phyloP scores from a whole-genome alignment of 306 rosid genomes.

The Dalbergia cochinchinensis region DNA sequence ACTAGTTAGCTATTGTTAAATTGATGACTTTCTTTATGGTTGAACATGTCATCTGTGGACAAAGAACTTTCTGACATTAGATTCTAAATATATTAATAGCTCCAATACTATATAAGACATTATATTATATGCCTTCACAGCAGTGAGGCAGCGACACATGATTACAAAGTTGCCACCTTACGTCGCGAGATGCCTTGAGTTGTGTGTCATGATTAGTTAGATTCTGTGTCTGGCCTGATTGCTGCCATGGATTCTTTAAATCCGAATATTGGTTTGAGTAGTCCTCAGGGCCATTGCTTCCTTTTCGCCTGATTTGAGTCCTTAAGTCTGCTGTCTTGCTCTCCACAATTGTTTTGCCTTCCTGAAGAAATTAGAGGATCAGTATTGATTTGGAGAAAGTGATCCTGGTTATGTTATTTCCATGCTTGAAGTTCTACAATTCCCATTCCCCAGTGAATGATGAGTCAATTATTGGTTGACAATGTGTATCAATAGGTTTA shows the following conservation, averaged over 20 bases:
- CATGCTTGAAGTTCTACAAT: background rate
- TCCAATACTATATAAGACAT: slow-evolving; percentile 24
- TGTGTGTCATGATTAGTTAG: slow-evolving; percentile 69
- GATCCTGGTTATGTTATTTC: background rate
- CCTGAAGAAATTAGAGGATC: slow-evolving; percentile 60
- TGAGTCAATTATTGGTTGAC: background rate
- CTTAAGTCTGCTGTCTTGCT: slow-evolving; percentile 84
- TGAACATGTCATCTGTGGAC: slow-evolving; percentile 3
- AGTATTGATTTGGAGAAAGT: slow-evolving; percentile 37
- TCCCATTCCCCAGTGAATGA: background rate
- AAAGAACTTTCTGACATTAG: slow-evolving; percentile 31
- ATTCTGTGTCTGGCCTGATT: slow-evolving; percentile 50
- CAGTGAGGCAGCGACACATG: slow-evolving; percentile 53
- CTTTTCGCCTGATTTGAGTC: slow-evolving; percentile 75
- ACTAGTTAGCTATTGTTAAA: background rate
- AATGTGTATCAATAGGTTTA: background rate
- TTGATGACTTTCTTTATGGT: background rate
- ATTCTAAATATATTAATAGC: slow-evolving; percentile 11
- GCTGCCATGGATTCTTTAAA: slow-evolving; percentile 54
- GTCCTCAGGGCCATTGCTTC: slow-evolving; percentile 53
- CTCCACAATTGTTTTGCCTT: slow-evolving; percentile 81
- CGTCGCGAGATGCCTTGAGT: slow-evolving; percentile 99
- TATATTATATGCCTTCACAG: slow-evolving; percentile 39
- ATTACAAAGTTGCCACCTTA: slow-evolving; percentile 93
- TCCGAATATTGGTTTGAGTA: slow-evolving; percentile 51